phyloP scores from a whole-genome alignment of 306 rosid genomes.

The Alnus glutinosa region DNA sequence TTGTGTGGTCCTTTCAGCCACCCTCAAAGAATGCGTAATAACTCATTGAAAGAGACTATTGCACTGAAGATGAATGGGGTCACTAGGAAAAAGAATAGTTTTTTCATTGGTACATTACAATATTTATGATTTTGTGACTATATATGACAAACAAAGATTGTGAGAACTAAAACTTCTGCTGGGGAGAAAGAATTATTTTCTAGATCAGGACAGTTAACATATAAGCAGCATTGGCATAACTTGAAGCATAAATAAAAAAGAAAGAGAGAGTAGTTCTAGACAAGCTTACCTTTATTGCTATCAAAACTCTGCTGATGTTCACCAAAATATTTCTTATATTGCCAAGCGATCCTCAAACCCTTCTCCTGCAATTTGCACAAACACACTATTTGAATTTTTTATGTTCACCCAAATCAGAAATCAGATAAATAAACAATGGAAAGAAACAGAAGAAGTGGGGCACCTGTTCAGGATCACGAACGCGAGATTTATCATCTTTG shows the following conservation, averaged over 20 bases:
- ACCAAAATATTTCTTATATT: constrained; percentile 81
- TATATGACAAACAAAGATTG: background rate
- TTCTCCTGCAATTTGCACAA: constrained; percentile 55
- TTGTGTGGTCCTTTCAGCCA: background rate
- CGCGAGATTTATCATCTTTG: constrained; percentile 58
- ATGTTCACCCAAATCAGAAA: constrained; percentile 11
- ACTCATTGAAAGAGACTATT: no score
- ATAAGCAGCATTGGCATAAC: background rate
- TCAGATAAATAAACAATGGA: constrained; percentile 9
- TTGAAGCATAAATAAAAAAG: constrained; percentile 7
- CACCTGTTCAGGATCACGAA: constrained; percentile 52
- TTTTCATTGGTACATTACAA: background rate
- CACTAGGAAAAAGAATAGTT: background rate
- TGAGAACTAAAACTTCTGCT: background rate
- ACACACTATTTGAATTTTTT: constrained; percentile 18
- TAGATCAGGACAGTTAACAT: background rate
- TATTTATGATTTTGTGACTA: background rate
- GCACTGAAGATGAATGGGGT: no score
- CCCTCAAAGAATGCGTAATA: background rate
- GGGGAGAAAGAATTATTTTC: background rate
- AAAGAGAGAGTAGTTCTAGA: constrained; percentile 3
- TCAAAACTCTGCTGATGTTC: constrained; percentile 56
- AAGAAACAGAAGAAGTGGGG: constrained; percentile 15
- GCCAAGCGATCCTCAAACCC: constrained; percentile 92
- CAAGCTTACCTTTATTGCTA: constrained; percentile 47